Base-by-base conservation (phyloP, 129 eudicot genomes). In the Mikania micrantha region DNA sequence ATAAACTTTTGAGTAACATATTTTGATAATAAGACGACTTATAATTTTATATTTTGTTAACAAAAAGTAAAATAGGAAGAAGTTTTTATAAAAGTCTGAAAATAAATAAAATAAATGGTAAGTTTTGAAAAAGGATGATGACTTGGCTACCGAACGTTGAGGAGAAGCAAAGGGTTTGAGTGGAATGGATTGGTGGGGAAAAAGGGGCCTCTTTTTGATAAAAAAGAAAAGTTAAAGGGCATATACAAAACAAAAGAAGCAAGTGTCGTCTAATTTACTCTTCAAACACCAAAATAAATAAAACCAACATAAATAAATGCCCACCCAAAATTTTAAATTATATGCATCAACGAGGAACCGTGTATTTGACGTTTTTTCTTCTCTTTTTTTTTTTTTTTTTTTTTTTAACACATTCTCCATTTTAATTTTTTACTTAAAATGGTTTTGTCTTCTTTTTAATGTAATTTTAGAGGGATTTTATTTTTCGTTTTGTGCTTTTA, bases 131-230 rank as follows among this genome's bases (percentile, higher is more conserved):
- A 62, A 5, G 66, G 17, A 35, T 52, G 57, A 60, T 72, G 67
- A 69, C 71, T 70, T 72, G 83, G 83, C 83, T 56, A 81, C 76
- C 89, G 69, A 81, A 81, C 94, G 89, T 87, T 76, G 88, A 83
- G 79, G 79, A 67, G 89, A 87, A 81, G 94, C 87, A 81, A 83
- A 83, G 88, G 77, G 58, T 76, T 63, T 63, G 70, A 62, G 74
- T 47, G 68, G n/a, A n/a, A n/a, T n/a, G n/a, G 59, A 68, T 69
- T 76, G 75, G 75, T 76, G 75, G 80, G 60, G 58, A 76, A 27
- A 73, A 75, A 59, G 21, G 69, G 25, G 52, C 31, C 25, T 39
- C 67, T 75, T 67, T 58, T 50, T 12, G 16, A 60, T 17, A 35
- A 27, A n/a, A 48, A 76, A 36, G 65, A 48, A 68, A 68, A 75